These are phyloP conservation scores for Hypoxylon sp. DNA, from an alignment of 2,329 filamentous ascomycete genomes.

Conservation along the genomic window DNA sequence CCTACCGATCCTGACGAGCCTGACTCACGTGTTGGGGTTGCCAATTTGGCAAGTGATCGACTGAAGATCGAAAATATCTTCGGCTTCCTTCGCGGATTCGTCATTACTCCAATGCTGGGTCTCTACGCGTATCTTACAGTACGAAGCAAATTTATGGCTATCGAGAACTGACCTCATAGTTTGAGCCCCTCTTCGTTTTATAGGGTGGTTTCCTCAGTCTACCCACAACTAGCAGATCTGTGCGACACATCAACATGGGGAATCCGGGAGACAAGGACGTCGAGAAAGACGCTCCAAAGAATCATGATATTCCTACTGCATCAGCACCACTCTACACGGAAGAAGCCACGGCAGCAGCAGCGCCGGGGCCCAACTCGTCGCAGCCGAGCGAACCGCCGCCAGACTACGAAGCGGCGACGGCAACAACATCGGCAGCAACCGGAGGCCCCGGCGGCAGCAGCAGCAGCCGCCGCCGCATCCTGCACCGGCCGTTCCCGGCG, in stretches of 20 bases:
- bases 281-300: not conserved
- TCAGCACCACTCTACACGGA: not conserved
- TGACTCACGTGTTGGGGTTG: too few relatives aligned
- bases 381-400: constrained; percentile 1
- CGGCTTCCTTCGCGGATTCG: not conserved
- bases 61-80: not conserved
- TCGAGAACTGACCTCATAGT: too few relatives aligned
- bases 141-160: too few relatives aligned
- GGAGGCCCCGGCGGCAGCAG: too few relatives aligned
- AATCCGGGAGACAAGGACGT: not conserved
- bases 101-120: not conserved
- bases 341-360: not conserved
- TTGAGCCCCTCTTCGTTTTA: too few relatives aligned
- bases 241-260: not conserved
- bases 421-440: too few relatives aligned
- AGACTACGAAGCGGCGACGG: not conserved
- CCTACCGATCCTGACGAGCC: too few relatives aligned
- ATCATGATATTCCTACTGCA: too few relatives aligned
- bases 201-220: too few relatives aligned
- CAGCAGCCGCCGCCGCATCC: not conserved
- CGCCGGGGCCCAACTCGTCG: not conserved
- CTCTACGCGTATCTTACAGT: not conserved
- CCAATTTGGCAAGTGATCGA: not conserved
- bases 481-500: constrained; percentile 1
- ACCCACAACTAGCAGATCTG: too few relatives aligned